These are phyloP conservation scores for Lavandula angustifolia DNA, from an alignment of 257 asterid species.

Conservation along the genomic window DNA sequence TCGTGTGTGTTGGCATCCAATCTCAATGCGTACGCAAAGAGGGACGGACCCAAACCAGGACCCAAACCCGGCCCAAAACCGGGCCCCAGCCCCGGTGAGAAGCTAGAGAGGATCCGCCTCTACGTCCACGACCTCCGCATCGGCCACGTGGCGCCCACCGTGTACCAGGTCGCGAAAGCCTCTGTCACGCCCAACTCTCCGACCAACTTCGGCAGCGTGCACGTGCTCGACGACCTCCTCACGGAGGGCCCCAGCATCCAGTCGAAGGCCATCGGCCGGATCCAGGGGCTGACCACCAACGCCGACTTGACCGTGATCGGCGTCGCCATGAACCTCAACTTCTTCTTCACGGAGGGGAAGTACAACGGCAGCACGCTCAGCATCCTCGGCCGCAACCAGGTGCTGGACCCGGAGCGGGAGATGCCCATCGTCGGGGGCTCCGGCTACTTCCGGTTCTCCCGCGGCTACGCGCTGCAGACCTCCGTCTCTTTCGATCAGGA, in stretches of 20 bases:
- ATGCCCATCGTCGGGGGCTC: slow-evolving; percentile 28
- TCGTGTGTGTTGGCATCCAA: no score
- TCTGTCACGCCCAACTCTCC: no score
- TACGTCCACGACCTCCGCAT: no score
- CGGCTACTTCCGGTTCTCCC: slow-evolving; percentile 26
- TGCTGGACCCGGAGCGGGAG: slow-evolving; percentile 10
- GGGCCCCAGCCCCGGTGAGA: no score
- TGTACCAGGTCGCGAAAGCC: no score
- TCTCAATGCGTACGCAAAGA: no score
- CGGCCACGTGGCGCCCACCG: no score
- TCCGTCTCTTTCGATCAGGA: no score
- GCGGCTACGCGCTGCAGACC: not conserved
- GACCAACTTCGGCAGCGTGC: not conserved
- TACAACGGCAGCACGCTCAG: slow-evolving; percentile 12
- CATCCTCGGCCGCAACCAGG: slow-evolving; percentile 19
- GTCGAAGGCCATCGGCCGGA: not conserved
- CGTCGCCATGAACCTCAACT: not conserved
- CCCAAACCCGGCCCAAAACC: no score
- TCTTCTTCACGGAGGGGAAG: slow-evolving; percentile 21
- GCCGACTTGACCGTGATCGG: not conserved
- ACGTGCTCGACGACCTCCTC: slow-evolving; percentile 23
- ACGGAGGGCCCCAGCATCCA: not conserved
- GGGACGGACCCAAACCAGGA: no score
- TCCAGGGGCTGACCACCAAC: slow-evolving; percentile 23
- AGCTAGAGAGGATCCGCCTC: no score